Evolutionary conservation across 305 asterid species (phyloP), one percentile per base, ranked within the genome.

Genomic region (Petunia hybrid): DNA sequence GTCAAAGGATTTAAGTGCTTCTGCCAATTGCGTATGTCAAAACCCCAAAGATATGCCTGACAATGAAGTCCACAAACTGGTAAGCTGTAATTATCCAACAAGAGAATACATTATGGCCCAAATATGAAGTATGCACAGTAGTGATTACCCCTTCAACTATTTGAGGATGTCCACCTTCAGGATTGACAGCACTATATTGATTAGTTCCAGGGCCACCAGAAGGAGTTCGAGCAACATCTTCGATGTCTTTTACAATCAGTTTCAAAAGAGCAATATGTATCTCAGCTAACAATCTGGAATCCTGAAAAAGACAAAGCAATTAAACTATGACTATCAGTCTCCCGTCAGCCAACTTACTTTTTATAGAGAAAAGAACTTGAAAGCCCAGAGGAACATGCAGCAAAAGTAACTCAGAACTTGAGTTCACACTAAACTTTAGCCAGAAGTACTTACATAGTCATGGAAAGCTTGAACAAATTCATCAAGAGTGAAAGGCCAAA

Each of bases 121-220:
- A 45, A 78, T 79, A 41, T 16, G 6, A 82, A 80, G 80, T 63
- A 66, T 78, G 78, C 70, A 66, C 84, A 9, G 66, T 35, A 83
- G 82, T 65, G 80, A 83, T 89, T 96, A 97, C 99, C 99, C 99
- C 99, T 92, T 97, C 92, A 66, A 97, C 97, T 83, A 94, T 88
- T 75, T 87, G 96, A 77, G 99, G 99, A 86, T 97, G 99, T 85
- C 99, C 99, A 82, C 99, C 99, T 90, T 97, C 99, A 85, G 92
- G 96, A 87, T 92, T 95, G 84, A 93, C 84, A 89, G 94, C 99
- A 87, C 88, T 94, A 81, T 93, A 94, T 76, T 97, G 99, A 84
- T 97, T 97, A 82, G 99, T 94, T 83, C 99, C 99, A 60, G 98
- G 98, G 82, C 99, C 99, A 87, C 99, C 97, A 12, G 98, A 89